Base-by-base conservation (phyloP, 345 rosid genomes). In the Eucalyptus virginea region DNA sequence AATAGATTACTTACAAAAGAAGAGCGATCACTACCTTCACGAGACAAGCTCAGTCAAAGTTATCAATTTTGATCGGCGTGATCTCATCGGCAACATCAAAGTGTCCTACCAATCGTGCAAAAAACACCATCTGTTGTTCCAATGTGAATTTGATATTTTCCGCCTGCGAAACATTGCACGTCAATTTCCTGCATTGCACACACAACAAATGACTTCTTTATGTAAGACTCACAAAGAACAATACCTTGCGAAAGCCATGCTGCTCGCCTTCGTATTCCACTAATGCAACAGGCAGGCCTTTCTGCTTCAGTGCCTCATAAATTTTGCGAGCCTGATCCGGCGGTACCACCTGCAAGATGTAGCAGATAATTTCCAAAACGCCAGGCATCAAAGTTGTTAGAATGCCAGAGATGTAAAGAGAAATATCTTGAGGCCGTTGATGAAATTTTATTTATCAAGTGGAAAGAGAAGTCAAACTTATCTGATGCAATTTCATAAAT, bases 251-350 rank as follows among this genome's bases (percentile, higher is more conserved):
- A 89, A 98, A 98, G 88, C 99, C 99, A 49, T 98, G 99, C 54
- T 97, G 98, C 89, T 98, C 99, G 58, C 98, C 99, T 91, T 98
- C 98, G 32, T 98, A 98, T 93, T 96, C 98, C 87, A 98, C 96
- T 47, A 96, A 98, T 47, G 99, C 99, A 93, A 97, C 99, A 30
- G 99, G 98, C 87, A 98, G 91, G 90, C 99, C 96, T 90, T 98
- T 98, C 67, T 92, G 92, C 93, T 96, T 98, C 91, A 97, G 62
- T 60, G 99, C 98, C 87, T 72, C 54, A 94, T 96, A 95, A 88
- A 98, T 96, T 93, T 92, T 95, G 88, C 98, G 97, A 88, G 99
- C 97, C 93, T 97, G 99, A 85, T 94, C 97, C 2, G 98, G 99
- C 26, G 97, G 94, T 86, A 97, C 99, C 93, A 97, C 96, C 99